These are phyloP conservation scores for Saraca asoca DNA, from an alignment of 331 rosid genomes.

Conservation along the genomic window DNA sequence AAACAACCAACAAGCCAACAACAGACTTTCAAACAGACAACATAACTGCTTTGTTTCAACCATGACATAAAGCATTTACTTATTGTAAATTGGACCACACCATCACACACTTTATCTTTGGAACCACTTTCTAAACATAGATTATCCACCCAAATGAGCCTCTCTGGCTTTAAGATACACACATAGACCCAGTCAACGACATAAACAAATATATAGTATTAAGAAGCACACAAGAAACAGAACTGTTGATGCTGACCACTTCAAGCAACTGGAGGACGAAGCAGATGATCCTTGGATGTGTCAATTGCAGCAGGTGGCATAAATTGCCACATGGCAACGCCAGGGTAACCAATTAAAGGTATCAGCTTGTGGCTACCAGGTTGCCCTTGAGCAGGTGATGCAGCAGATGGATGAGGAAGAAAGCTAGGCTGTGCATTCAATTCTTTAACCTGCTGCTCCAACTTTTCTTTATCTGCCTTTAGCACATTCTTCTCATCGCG, in stretches of 20 bases:
- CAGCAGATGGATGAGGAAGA: conserved; percentile 52
- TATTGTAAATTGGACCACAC: conserved; percentile 23
- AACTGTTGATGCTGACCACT: conserved; percentile 41
- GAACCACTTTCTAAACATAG: conserved; percentile 19
- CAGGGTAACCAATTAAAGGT: conserved; percentile 85
- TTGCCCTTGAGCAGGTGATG: conserved; percentile 54
- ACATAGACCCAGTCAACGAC: conserved; percentile 22
- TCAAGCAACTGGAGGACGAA: conserved; percentile 95
- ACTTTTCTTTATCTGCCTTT: too few relatives aligned
- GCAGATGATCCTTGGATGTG: conserved; percentile 87
- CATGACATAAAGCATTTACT: conserved; percentile 26
- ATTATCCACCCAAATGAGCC: conserved; percentile 15
- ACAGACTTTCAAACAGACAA: not conserved
- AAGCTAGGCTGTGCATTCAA: conserved; percentile 56
- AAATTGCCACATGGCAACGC: conserved; percentile 95
- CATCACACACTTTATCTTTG: conserved; percentile 15
- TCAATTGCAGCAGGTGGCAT: conserved; percentile 81
- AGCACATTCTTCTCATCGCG: too few relatives aligned
- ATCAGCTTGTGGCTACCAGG: conserved; percentile 63
- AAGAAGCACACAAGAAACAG: conserved; percentile 23
- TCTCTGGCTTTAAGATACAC: conserved; percentile 33
- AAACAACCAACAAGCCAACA: too few relatives aligned
- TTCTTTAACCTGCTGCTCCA: conserved; percentile 46
- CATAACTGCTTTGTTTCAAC: not conserved
- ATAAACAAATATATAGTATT: conserved; percentile 28